Conservation (phyloP, 2,329 filamentous ascomycete genomes). For the Fusarium tricinctum region DNA sequence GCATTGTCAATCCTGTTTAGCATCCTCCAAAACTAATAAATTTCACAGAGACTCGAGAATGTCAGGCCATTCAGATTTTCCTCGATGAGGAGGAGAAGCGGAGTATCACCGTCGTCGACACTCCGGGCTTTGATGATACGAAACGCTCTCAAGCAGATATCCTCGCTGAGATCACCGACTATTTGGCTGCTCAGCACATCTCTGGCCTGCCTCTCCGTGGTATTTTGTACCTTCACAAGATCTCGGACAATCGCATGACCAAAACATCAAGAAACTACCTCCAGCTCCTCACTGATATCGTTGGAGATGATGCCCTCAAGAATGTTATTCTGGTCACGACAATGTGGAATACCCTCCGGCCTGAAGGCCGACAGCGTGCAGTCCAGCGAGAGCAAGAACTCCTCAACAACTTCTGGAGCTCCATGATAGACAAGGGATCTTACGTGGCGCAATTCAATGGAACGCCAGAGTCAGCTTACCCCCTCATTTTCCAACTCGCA, state of each 20-base stretch:
- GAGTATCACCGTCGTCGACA: constrained; percentile 5
- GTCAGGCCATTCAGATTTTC: not conserved
- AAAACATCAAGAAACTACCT: not conserved
- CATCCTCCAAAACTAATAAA: too few species aligned
- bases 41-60: not conserved
- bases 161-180: constrained; percentile 2
- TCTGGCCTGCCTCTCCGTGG: not conserved
- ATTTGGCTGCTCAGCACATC: not conserved
- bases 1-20: too few species aligned
- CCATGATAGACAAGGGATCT: not conserved
- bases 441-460: not conserved
- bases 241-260: not conserved
- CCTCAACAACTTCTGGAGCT: not conserved
- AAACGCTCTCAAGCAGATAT: not conserved
- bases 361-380: not conserved
- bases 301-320: not conserved
- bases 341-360: not conserved
- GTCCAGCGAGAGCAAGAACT: not conserved
- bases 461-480: not conserved
- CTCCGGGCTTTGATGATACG: constrained; percentile 3
- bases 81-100: constrained; percentile 4
- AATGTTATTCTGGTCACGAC: constrained; percentile 5
- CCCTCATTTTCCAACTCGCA: not conserved
- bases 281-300: not conserved
- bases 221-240: constrained; percentile 1